A percentile compares a stretch with the other conserved stretches of the same genome.
These are phyloP conservation scores for Wickerhamiella pararugosa DNA, from an alignment of 1,139 yeast species.

Conservation along the genomic window DNA sequence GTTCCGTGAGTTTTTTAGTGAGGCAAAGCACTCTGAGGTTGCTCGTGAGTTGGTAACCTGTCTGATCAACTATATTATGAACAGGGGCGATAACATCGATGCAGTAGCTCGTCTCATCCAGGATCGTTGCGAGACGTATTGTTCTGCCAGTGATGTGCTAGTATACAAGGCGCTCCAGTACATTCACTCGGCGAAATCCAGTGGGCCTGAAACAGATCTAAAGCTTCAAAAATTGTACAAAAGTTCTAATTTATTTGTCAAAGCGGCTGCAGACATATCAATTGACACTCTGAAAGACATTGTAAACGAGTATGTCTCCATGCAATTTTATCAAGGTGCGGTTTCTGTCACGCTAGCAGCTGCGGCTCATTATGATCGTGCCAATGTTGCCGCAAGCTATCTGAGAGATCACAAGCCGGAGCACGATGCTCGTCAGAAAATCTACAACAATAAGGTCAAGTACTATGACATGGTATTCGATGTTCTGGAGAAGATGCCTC, in stretches of 20 bases:
- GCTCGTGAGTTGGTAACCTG: slow-evolving; percentile 80
- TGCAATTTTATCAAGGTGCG: slow-evolving; percentile 74
- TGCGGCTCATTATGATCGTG: slow-evolving; percentile 52
- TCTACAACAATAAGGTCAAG: slow-evolving; percentile 36
- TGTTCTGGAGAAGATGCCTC: slow-evolving; percentile 57
- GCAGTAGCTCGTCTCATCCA: slow-evolving; percentile 76
- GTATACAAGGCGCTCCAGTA: slow-evolving; percentile 91
- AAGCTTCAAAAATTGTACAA: slow-evolving; percentile 55
- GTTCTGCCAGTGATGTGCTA: slow-evolving; percentile 85
- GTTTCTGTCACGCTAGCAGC: slow-evolving; percentile 68
- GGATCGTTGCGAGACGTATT: slow-evolving; percentile 88
- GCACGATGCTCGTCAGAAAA: slow-evolving; percentile 33
- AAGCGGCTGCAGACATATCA: slow-evolving; percentile 64
- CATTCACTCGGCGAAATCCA: slow-evolving; percentile 56
- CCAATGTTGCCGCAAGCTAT: slow-evolving; percentile 41
- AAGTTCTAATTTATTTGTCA: slow-evolving; percentile 63
- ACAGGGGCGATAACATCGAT: slow-evolving; percentile 89
- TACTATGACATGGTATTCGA: slow-evolving; percentile 63
- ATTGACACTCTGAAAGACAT: slow-evolving; percentile 74
- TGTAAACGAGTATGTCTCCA: slow-evolving; percentile 57
- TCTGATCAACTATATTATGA: slow-evolving; percentile 72
- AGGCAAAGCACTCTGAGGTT: slow-evolving; percentile 44
- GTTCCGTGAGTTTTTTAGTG: slow-evolving; percentile 65
- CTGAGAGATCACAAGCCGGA: slow-evolving; percentile 35
- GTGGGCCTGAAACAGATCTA: slow-evolving; percentile 41